Evolutionary conservation across 208 protist genomes (phyloP).

Genomic region (Leishmania braziliensis): DNA sequence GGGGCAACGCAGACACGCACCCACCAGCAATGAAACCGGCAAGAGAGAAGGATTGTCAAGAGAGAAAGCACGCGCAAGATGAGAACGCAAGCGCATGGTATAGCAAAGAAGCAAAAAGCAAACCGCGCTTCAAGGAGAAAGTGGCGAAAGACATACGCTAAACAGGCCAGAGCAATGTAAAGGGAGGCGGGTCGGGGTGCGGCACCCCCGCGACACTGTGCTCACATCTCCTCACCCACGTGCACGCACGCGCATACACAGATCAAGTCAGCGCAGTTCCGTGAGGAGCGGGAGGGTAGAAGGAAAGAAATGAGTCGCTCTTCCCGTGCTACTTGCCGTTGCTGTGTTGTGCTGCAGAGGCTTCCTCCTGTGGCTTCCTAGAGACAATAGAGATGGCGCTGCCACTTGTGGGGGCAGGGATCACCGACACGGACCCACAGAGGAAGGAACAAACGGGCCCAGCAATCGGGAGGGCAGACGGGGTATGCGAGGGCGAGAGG

Average conservation of each 20-base stretch:
- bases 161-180: slow-evolving; percentile 5
- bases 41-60: background rate
- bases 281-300: slow-evolving; percentile 10
- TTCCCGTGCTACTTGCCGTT: background rate
- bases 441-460: background rate
- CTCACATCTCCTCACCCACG: background rate
- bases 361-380: too few species aligned
- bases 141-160: background rate
- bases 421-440: background rate
- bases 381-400: too few species aligned
- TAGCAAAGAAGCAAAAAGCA: slow-evolving; percentile 19
- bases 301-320: slow-evolving; percentile 6
- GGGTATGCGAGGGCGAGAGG: background rate
- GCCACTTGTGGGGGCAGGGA: too few species aligned
- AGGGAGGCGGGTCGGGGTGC: slow-evolving; percentile 6
- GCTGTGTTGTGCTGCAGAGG: too few species aligned
- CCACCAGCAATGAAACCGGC: background rate
- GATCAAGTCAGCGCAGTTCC: background rate
- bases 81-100: background rate
- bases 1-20: background rate
- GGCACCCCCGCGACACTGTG: background rate
- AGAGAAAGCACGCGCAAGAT: too few species aligned
- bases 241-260: background rate
- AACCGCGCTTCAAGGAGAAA: slow-evolving; percentile 2
- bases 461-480: background rate